phyloP scores from a whole-genome alignment of 1,284 basidiomycete genomes.

The Trichosporon inkin region DNA sequence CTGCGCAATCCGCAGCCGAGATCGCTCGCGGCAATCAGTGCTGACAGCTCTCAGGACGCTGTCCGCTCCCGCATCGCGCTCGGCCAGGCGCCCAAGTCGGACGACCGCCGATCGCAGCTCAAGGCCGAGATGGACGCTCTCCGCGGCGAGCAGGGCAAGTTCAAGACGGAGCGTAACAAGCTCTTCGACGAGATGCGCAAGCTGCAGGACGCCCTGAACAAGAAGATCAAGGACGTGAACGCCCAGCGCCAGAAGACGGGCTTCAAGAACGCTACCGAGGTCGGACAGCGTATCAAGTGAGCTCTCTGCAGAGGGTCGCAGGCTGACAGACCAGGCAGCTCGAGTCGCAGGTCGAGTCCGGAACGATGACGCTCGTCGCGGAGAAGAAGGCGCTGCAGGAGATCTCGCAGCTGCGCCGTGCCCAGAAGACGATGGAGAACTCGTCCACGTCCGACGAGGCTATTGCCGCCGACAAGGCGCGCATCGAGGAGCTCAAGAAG shows the following conservation, averaged over 20 bases:
- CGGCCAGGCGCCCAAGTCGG: constrained; percentile 57
- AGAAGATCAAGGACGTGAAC: constrained; percentile 91
- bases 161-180: constrained; percentile 68
- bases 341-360: constrained; percentile 86
- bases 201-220: constrained; percentile 72
- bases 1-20: no score
- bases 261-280: constrained; percentile 82
- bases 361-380: constrained; percentile 86
- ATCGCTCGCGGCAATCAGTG: no score
- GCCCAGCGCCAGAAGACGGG: constrained; percentile 71
- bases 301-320: constrained; percentile 30
- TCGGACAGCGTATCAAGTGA: constrained; percentile 81
- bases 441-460: constrained; percentile 77
- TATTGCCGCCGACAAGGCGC: constrained; percentile 74
- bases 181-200: constrained; percentile 76
- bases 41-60: constrained; percentile 57
- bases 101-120: constrained; percentile 62
- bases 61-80: constrained; percentile 74
- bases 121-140: constrained; percentile 77
- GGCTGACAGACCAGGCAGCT: constrained; percentile 46
- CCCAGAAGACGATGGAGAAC: constrained; percentile 68
- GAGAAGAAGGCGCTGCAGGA: constrained; percentile 93
- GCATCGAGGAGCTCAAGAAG: constrained; percentile 75
- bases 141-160: constrained; percentile 72
- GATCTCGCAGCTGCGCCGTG: constrained; percentile 68